Percentiles rank a stretch among this genome's conserved stretches.
These are phyloP conservation scores for Aspergillus sclerotialis DNA, from an alignment of 2,329 filamentous ascomycete species.

Conservation along the genomic window DNA sequence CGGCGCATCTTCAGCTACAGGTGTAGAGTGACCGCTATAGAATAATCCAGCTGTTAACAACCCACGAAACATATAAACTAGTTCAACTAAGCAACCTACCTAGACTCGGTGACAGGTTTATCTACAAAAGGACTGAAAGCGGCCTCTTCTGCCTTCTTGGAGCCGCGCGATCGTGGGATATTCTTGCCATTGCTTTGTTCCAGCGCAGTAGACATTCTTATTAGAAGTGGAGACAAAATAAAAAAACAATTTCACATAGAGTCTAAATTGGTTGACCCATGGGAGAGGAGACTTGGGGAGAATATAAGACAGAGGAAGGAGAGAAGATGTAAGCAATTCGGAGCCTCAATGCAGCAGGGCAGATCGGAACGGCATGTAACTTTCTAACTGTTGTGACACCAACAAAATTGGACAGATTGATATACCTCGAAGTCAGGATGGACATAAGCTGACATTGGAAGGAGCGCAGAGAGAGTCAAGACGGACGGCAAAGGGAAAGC, in stretches of 20 bases:
- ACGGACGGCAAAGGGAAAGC: too few species aligned
- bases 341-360: too few species aligned
- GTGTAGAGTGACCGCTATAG: slow-evolving; percentile 70
- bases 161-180: slow-evolving; percentile 26
- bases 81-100: slow-evolving; percentile 16
- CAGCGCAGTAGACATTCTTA: slow-evolving; percentile 25
- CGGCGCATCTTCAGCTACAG: slow-evolving; percentile 81
- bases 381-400: too few species aligned
- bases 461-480: too few species aligned
- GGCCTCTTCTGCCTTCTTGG: slow-evolving; percentile 19
- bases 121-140: slow-evolving; percentile 20
- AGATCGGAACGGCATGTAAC: too few species aligned
- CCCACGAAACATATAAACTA: not conserved
- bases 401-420: too few species aligned
- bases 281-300: too few species aligned
- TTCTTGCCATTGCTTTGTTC: slow-evolving; percentile 17
- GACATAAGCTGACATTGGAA: too few species aligned
- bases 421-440: too few species aligned
- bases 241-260: slow-evolving; percentile 12
- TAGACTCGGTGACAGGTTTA: slow-evolving; percentile 26
- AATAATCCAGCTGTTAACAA: slow-evolving; percentile 2
- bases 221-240: slow-evolving; percentile 5
- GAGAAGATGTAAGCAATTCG: too few species aligned
- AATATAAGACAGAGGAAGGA: too few species aligned
- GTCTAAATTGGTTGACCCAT: not conserved